Percentiles rank a stretch among this genome's conserved stretches.
phyloP scores from a whole-genome alignment of 345 rosid species.

The Euphorbia lathyris region DNA sequence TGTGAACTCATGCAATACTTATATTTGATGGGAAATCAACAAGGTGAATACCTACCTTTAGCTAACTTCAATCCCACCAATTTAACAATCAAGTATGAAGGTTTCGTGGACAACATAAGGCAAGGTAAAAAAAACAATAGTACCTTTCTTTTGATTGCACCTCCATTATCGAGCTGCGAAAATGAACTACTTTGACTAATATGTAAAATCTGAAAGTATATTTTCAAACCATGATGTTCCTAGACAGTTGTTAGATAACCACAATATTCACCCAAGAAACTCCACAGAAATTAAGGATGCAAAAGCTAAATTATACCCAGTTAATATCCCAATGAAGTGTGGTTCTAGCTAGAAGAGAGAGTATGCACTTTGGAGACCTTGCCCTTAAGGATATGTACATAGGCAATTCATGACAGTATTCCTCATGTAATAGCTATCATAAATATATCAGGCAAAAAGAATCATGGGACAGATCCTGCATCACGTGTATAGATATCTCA shows the following conservation, averaged over 20 bases:
- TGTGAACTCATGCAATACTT: too few relatives aligned
- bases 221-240: neutral
- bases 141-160: neutral
- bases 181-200: neutral
- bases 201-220: neutral
- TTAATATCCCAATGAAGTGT: neutral
- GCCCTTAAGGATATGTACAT: neutral
- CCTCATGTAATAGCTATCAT: neutral
- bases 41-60: neutral
- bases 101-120: too few relatives aligned
- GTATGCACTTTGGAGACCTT: neutral
- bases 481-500: neutral
- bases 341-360: neutral
- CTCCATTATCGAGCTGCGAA: neutral
- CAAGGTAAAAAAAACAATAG: neutral
- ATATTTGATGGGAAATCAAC: neutral
- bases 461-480: neutral
- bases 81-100: neutral
- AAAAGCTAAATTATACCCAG: neutral
- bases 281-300: neutral
- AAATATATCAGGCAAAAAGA: neutral
- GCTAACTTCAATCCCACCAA: neutral
- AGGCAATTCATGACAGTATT: neutral
- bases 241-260: neutral
- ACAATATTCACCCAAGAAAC: neutral